A percentile compares a stretch with the other conserved stretches of the same genome.
phyloP scores from a whole-genome alignment of 768 basidiomycete species.

The Leccinum arenicola region DNA sequence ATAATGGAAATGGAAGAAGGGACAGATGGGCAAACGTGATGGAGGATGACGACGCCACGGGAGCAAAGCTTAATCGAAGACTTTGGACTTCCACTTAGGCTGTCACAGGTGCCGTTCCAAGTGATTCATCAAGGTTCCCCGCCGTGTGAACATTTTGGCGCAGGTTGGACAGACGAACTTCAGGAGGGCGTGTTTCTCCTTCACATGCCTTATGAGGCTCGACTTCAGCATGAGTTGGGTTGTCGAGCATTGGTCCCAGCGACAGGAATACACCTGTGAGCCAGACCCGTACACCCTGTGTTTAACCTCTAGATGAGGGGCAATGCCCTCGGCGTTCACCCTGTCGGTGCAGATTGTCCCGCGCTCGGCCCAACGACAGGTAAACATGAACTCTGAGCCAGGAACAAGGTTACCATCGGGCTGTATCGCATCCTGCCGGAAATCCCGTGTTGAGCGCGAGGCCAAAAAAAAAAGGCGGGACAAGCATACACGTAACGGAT shows the following conservation, averaged over 20 bases:
- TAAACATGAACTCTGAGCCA: neutral
- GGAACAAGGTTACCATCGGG: neutral
- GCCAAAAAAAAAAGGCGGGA: neutral
- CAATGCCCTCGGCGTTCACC: constrained; percentile 1
- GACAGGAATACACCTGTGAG: neutral
- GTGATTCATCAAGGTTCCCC: neutral
- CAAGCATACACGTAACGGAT: neutral
- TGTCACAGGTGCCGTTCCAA: neutral
- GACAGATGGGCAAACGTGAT: neutral
- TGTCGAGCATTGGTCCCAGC: neutral
- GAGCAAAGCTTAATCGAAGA: neutral
- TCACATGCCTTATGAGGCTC: constrained; percentile 5
- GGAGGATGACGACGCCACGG: neutral
- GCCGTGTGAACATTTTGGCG: constrained; percentile 3
- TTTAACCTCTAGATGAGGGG: neutral
- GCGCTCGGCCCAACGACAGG: constrained; percentile 2
- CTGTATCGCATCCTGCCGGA: neutral
- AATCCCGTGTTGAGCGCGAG: neutral
- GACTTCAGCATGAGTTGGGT: neutral
- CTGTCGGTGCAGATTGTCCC: neutral
- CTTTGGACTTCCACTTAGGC: neutral
- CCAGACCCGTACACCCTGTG: neutral
- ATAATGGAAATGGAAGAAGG: neutral
- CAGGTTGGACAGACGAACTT: constrained; percentile 6
- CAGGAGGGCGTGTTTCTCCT: neutral